Percentiles rank a stretch among this genome's conserved stretches.
Conservation (phyloP, 108 stramenopile genomes). For the Cyclotella distinguenda region DNA sequence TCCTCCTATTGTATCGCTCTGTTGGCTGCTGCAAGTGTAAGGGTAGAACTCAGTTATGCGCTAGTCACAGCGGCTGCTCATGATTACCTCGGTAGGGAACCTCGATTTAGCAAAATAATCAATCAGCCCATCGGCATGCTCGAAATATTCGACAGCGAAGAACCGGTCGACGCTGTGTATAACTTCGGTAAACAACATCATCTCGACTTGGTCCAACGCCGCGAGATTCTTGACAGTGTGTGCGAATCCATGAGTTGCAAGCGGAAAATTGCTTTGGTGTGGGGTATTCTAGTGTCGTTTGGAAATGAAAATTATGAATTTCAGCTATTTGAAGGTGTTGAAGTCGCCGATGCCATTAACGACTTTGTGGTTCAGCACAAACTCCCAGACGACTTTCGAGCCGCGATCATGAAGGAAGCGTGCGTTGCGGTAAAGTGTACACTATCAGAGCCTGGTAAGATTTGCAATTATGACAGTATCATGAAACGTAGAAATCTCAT, state of each 20-base stretch:
- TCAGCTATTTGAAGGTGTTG: slow-evolving; percentile 4
- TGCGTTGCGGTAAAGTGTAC: slow-evolving; percentile 19
- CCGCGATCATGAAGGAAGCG: slow-evolving; percentile 8
- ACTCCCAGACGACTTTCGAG: neutral
- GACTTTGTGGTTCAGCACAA: slow-evolving; percentile 11
- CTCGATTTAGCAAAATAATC: neutral
- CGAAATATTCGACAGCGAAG: slow-evolving; percentile 7
- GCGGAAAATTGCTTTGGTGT: slow-evolving; percentile 17
- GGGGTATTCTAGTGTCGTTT: neutral
- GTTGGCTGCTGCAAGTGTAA: no score
- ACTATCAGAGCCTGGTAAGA: slow-evolving; percentile 13
- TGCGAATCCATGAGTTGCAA: slow-evolving; percentile 11
- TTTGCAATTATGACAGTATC: neutral
- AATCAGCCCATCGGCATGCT: slow-evolving; percentile 2
- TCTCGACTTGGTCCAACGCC: neutral
- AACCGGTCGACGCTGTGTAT: slow-evolving; percentile 26
- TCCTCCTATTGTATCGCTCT: no score
- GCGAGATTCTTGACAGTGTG: slow-evolving; percentile 7
- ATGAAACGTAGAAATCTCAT: neutral
- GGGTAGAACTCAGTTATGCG: no score
- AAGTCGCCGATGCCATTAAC: slow-evolving; percentile 22
- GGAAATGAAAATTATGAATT: neutral
- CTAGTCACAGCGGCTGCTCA: neutral
- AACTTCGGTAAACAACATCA: slow-evolving; percentile 13
- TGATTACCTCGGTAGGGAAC: no score